A percentile compares a stretch with the other conserved stretches of the same genome.
These are phyloP conservation scores for Nosema granulosis DNA, from an alignment of 371 early-diverging fungal genomes.

Conservation along the genomic window DNA sequence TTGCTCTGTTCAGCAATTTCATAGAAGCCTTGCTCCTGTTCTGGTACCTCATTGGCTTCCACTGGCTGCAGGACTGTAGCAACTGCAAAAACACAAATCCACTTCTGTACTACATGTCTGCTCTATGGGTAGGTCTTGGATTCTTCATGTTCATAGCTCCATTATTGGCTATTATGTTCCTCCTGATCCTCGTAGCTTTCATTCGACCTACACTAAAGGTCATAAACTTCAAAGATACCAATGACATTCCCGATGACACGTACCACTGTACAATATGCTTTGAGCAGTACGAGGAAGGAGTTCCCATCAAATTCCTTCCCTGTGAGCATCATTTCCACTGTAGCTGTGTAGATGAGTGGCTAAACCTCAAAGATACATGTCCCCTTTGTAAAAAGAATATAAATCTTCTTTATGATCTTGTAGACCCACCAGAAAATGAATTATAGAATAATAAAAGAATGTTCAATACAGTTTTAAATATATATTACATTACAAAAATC, in stretches of 20 bases:
- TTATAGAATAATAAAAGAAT: constrained; percentile 5
- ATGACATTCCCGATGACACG: constrained; percentile 65
- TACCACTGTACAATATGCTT: constrained; percentile 67
- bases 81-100: constrained; percentile 59
- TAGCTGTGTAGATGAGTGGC: constrained; percentile 68
- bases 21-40: constrained; percentile 66
- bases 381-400: constrained; percentile 67
- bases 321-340: constrained; percentile 68
- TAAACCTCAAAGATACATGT: constrained; percentile 67
- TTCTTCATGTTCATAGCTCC: constrained; percentile 65
- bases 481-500: too few species aligned
- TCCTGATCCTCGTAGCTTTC: constrained; percentile 64
- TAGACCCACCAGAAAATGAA: constrained; percentile 52
- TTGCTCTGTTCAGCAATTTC: constrained; percentile 66
- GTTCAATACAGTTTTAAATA: not conserved
- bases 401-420: constrained; percentile 67
- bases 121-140: constrained; percentile 61
- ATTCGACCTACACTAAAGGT: constrained; percentile 66
- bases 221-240: constrained; percentile 56
- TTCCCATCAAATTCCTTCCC: constrained; percentile 64
- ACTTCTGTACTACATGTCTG: constrained; percentile 65
- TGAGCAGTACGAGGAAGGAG: constrained; percentile 61
- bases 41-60: constrained; percentile 68
- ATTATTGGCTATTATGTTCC: constrained; percentile 65
- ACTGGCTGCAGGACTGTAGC: constrained; percentile 67